Evolutionary conservation across 345 rosid species (phyloP).

Genomic region (Dovyalis caffra): DNA sequence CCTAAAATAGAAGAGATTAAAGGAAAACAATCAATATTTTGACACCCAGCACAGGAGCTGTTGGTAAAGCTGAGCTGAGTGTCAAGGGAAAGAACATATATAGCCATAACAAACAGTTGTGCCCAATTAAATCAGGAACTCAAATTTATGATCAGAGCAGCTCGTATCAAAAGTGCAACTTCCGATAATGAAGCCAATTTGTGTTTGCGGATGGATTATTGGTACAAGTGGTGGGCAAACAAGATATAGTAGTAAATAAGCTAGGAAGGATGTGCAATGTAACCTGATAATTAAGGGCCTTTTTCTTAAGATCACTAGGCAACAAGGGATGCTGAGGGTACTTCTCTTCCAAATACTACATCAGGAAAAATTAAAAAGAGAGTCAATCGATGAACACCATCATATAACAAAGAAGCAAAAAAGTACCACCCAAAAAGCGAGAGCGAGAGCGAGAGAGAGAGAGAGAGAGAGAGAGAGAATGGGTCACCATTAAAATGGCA

Average conservation of each 20-base stretch:
- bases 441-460: not conserved
- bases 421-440: not conserved
- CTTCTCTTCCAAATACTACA: conserved; percentile 79
- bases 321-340: conserved; percentile 68
- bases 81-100: not conserved
- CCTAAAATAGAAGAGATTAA: conserved; percentile 37
- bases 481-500: conserved; percentile 60
- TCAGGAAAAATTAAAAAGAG: not conserved
- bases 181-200: too few species aligned
- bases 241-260: not conserved
- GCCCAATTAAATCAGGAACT: not conserved
- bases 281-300: conserved; percentile 74
- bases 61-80: not conserved
- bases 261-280: not conserved
- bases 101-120: not conserved
- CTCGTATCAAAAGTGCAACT: too few species aligned
- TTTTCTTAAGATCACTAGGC: conserved; percentile 58
- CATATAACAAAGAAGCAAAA: not conserved
- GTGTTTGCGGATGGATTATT: too few species aligned
- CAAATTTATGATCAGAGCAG: too few species aligned
- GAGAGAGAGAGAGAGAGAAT: not conserved
- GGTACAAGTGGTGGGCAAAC: not conserved
- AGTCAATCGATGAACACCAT: not conserved
- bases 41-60: not conserved
- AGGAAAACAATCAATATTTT: not conserved